Evolutionary conservation across 768 basidiomycete genomes (phyloP).

Genomic region (Collybiopsis confluens): DNA sequence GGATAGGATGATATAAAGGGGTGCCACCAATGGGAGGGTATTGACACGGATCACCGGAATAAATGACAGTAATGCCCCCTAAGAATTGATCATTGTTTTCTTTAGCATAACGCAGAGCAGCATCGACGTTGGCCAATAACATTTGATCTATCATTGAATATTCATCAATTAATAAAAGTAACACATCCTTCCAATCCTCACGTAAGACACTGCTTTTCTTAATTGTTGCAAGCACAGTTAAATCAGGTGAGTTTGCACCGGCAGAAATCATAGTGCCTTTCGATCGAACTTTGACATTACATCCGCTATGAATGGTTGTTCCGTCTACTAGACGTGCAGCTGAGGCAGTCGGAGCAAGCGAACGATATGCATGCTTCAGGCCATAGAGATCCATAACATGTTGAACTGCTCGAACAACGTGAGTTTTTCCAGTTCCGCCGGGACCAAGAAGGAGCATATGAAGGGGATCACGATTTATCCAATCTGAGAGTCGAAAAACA

Average conservation of each 20-base stretch:
- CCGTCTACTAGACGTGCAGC: slow-evolving; percentile 26
- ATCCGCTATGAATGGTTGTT: slow-evolving; percentile 22
- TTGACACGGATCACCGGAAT: not conserved
- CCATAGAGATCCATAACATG: slow-evolving; percentile 18
- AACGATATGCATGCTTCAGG: slow-evolving; percentile 18
- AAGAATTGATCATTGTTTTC: not conserved
- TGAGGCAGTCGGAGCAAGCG: slow-evolving; percentile 25
- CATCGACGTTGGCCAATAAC: slow-evolving; percentile 23
- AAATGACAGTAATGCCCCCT: not conserved
- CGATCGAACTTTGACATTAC: slow-evolving; percentile 17
- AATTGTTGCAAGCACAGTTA: slow-evolving; percentile 13
- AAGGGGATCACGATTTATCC: slow-evolving; percentile 8
- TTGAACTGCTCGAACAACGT: slow-evolving; percentile 22
- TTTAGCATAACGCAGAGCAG: not conserved
- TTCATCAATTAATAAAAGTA: slow-evolving; percentile 25
- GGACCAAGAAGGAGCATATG: slow-evolving; percentile 22
- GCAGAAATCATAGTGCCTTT: slow-evolving; percentile 13
- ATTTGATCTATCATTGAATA: slow-evolving; percentile 20
- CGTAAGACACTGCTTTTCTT: slow-evolving; percentile 12
- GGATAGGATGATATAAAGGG: slow-evolving; percentile 23
- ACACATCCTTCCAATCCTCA: slow-evolving; percentile 22
- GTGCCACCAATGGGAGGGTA: slow-evolving; percentile 25
- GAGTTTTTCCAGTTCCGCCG: slow-evolving; percentile 29
- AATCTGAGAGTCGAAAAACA: slow-evolving; percentile 1
- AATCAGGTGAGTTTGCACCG: slow-evolving; percentile 10